Evolutionary conservation across 1,284 basidiomycete genomes (phyloP), one percentile per base, ranked within the genome.

Genomic region (Calocybe gambosa): DNA sequence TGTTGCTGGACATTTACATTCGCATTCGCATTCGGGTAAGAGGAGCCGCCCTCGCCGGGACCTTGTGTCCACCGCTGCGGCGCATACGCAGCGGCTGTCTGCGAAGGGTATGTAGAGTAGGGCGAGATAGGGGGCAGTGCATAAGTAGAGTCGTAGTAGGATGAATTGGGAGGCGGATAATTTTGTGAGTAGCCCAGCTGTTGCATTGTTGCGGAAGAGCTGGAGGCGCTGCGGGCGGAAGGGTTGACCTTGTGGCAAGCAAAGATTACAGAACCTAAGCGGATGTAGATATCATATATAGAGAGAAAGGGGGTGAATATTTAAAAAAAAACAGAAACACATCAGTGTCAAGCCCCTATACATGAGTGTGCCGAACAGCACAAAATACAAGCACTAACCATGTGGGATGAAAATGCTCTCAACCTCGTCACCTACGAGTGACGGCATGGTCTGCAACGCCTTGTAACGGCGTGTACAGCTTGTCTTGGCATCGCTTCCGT

Each of bases 331-430:
- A 26, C 5, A 26, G 52, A 59, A 58, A 58, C 59, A 58, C 55
- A 55, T 58, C 55, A 56, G 54, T n/a, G n/a, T 56, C 56, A 16
- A 53, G 55, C 52, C 42, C 50, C 39, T 31, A 55, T 57, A 57
- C 51, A 54, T 55, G 55, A 53, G 55, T 53, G 49, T 43, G 47
- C 50, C 53, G 57, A 61, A 58, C 61, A 34, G 63, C 55, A 71
- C 73, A 62, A 67, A 26, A 37, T 39, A 40, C 41, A 49, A 46
- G 16, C 19, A 50, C 48, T 16, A 10, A 78, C 92, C 93, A 75
- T 95, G 92, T 53, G 92, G 92, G 64, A 95, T 93, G 67, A 93
- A 92, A 50, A 95, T 88, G 63, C 88, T 91, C 60, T 91, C 88
- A 42, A 95, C 83, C 58, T 85, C 77, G 52, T 68, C 74, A 58